Base-by-base conservation (phyloP, 805 yeast genomes). In the Wickerhamomyces bovis region DNA sequence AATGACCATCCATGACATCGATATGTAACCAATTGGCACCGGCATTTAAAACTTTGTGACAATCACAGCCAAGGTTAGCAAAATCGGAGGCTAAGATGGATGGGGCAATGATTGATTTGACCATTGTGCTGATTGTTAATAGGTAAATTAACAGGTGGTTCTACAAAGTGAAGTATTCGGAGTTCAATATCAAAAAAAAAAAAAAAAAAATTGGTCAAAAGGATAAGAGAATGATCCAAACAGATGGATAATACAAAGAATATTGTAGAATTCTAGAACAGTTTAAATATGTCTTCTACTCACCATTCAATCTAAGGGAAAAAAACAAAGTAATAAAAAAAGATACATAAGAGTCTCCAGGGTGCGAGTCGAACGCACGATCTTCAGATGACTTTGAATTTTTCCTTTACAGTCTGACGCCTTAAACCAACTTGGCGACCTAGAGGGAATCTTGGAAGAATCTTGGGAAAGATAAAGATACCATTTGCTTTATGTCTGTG, bases 1-100 rank as follows among this genome's bases (percentile, higher is more conserved):
- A 94, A 68, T 92, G 90, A 42, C 99, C 99, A 65, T 94, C 99
- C 99, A 94, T 94, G 42, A 94, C 92, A 67, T 94, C 99, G 44
- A 94, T 81, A 67, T 94, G 99, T 51, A 94, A 81, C 99, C 99
- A 94, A 60, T 92, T 96, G 19, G 97, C 95, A 21, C 86, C 84
- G 47, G 84, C 75, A 44, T 80, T 77, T 61, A 88, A 81, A 69
- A 90, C 85, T 49, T 77, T 75, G 61, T 84, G 85, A 67, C 97
- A 88, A 53, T 90, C 92, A 55, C 89, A 79, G 43, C 95, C 97
- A 51, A 94, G 70, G 57, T 88, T 78, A 55, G 97, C 83, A 62
- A 92, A 94, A 65, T 94, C 96, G 39, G 90, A 85, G 6, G 98
- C 94, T 46, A 94, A 77, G 49, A 94, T 86, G 25, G 97, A 89